Evolutionary conservation across 768 basidiomycete genomes (phyloP).

Genomic region (Hygrophorus russula): DNA sequence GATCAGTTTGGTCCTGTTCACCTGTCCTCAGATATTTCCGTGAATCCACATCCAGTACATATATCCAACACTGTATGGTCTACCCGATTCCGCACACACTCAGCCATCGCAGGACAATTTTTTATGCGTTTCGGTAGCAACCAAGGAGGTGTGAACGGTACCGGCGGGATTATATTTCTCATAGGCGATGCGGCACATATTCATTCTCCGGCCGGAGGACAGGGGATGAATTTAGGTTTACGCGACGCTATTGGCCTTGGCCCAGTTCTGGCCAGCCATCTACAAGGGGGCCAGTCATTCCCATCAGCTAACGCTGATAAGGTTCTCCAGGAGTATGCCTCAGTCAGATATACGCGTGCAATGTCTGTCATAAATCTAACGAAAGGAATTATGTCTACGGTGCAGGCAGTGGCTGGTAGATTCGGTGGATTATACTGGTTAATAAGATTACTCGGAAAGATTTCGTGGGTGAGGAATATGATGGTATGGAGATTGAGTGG

Average conservation of each 20-base stretch:
- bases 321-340: conserved; percentile 23
- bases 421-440: conserved; percentile 10
- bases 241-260: conserved; percentile 39
- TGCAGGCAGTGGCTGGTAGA: conserved; percentile 1
- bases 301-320: conserved; percentile 14
- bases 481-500: conserved; percentile 10
- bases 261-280: conserved; percentile 26
- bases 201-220: conserved; percentile 44
- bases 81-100: conserved; percentile 34
- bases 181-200: conserved; percentile 41
- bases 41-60: conserved; percentile 19
- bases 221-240: conserved; percentile 52
- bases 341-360: conserved; percentile 25
- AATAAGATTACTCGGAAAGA: conserved; percentile 22
- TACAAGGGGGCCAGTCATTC: conserved; percentile 8
- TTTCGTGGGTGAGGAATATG: conserved; percentile 28
- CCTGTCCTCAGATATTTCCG: conserved; percentile 23
- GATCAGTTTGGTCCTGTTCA: conserved; percentile 25
- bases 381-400: conserved; percentile 14
- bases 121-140: conserved; percentile 19
- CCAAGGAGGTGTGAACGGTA: conserved; percentile 1
- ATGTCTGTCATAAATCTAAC: conserved; percentile 29
- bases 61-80: conserved; percentile 32
- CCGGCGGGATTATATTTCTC: conserved; percentile 11
- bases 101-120: conserved; percentile 29